phyloP scores from a whole-genome alignment of 805 yeast genomes.

The Komagataella pastoris region DNA sequence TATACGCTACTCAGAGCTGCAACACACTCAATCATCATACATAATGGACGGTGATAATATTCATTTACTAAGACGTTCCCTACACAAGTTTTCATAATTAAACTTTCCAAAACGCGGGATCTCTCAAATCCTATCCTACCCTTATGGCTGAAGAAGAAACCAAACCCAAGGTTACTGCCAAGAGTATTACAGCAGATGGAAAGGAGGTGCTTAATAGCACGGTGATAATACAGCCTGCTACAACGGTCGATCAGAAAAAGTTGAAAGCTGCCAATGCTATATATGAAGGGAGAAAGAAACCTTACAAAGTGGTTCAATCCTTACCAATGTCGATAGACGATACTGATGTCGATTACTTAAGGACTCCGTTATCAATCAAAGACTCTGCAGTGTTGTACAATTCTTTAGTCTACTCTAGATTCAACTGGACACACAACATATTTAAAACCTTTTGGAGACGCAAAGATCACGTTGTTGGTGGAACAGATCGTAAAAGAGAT shows the following conservation, averaged over 20 bases:
- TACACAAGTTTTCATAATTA: neutral
- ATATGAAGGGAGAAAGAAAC: constrained; percentile 21
- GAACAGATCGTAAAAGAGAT: constrained; percentile 42
- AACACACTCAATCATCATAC: no score
- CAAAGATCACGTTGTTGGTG: constrained; percentile 21
- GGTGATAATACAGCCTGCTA: constrained; percentile 15
- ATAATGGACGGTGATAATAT: neutral
- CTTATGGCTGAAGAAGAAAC: neutral
- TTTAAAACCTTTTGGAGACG: constrained; percentile 66
- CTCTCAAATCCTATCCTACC: neutral
- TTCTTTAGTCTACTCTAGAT: constrained; percentile 63
- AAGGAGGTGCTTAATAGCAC: constrained; percentile 1
- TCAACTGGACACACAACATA: constrained; percentile 51
- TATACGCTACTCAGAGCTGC: no score
- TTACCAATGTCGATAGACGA: constrained; percentile 52
- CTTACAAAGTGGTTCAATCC: constrained; percentile 52
- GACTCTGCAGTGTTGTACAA: constrained; percentile 64
- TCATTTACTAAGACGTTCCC: neutral
- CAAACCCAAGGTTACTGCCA: constrained; percentile 11
- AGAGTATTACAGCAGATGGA: constrained; percentile 1
- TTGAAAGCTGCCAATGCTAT: constrained; percentile 9
- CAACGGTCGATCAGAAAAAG: constrained; percentile 11
- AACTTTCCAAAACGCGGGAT: neutral
- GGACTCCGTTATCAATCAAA: constrained; percentile 52
- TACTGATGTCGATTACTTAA: constrained; percentile 54